Evolutionary conservation across 2,329 filamentous ascomycete species (phyloP).

Genomic region (Neoscytalidium dimidiatum): DNA sequence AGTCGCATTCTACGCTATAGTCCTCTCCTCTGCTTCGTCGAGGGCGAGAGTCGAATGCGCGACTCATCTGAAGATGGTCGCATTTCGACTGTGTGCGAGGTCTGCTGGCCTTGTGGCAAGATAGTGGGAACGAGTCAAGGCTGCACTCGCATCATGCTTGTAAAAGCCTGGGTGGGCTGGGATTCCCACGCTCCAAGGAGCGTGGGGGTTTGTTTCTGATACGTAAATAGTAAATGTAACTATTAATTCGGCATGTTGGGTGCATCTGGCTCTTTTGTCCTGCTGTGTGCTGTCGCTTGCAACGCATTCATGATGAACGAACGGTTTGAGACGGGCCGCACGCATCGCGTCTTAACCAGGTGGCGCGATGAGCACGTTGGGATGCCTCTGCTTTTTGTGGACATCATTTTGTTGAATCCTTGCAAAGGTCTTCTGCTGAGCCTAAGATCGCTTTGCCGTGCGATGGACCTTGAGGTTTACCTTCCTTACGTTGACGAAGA

Average conservation of each 20-base stretch:
- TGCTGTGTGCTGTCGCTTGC: background rate
- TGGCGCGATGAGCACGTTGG: background rate
- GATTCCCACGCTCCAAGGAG: background rate
- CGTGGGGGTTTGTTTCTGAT: background rate
- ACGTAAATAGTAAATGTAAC: background rate
- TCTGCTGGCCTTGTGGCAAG: background rate
- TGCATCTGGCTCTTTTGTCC: background rate
- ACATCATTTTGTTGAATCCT: too few species aligned
- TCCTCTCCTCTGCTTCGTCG: background rate
- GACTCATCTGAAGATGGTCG: background rate
- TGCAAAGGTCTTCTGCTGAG: background rate
- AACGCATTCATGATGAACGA: background rate
- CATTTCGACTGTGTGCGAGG: background rate
- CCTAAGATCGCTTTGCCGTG: background rate
- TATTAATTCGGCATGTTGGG: background rate
- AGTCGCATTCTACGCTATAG: background rate
- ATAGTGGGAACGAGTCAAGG: background rate
- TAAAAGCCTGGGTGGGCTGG: slow-evolving; percentile 18
- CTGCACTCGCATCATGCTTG: background rate
- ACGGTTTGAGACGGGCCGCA: background rate
- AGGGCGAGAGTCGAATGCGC: background rate
- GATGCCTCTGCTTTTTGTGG: background rate
- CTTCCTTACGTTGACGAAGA: background rate
- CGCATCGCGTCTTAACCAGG: background rate
- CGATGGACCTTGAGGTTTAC: background rate